A percentile compares a stretch with the other conserved stretches of the same genome.
Evolutionary conservation across 768 basidiomycete genomes (phyloP).

Genomic region (Hemileccinum rubropunctum): DNA sequence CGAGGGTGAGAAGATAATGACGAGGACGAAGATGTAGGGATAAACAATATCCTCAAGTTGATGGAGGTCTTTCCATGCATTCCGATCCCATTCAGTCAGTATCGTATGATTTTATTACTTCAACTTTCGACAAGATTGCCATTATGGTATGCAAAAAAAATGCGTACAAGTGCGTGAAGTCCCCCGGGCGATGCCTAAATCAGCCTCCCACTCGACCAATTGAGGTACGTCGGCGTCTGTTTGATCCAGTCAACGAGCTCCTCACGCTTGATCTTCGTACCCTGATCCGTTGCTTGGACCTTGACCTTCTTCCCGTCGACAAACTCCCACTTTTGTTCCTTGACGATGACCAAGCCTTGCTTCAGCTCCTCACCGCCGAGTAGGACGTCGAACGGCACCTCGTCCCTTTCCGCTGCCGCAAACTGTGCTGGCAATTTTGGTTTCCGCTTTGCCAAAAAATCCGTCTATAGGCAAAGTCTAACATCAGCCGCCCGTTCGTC

Average conservation of each 20-base stretch:
- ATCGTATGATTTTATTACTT: too few species aligned
- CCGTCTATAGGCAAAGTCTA: constrained; percentile 51
- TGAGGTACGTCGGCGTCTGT: constrained; percentile 29
- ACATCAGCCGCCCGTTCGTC: not conserved
- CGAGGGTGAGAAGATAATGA: too few species aligned
- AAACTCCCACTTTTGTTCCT: constrained; percentile 85
- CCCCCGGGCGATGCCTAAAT: constrained; percentile 14
- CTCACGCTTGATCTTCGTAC: constrained; percentile 58
- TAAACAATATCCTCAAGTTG: too few species aligned
- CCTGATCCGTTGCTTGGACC: constrained; percentile 60
- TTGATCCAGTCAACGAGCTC: constrained; percentile 67
- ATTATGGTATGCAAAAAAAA: constrained; percentile 3
- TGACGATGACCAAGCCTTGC: constrained; percentile 83
- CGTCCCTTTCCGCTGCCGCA: constrained; percentile 85
- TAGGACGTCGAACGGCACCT: constrained; percentile 90
- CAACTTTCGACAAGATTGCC: too few species aligned
- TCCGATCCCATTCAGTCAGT: too few species aligned
- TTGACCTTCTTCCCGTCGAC: constrained; percentile 68
- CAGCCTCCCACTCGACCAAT: constrained; percentile 32
- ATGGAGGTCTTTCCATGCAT: too few species aligned
- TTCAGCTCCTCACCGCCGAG: constrained; percentile 86
- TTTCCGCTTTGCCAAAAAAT: constrained; percentile 90
- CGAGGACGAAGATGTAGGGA: too few species aligned
- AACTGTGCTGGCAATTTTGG: constrained; percentile 88
- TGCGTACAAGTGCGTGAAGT: not conserved